Percentiles rank a stretch among this genome's conserved stretches.
These are phyloP conservation scores for Candida khao-thaluensis DNA, from an alignment of 805 yeast genomes.

Conservation along the genomic window DNA sequence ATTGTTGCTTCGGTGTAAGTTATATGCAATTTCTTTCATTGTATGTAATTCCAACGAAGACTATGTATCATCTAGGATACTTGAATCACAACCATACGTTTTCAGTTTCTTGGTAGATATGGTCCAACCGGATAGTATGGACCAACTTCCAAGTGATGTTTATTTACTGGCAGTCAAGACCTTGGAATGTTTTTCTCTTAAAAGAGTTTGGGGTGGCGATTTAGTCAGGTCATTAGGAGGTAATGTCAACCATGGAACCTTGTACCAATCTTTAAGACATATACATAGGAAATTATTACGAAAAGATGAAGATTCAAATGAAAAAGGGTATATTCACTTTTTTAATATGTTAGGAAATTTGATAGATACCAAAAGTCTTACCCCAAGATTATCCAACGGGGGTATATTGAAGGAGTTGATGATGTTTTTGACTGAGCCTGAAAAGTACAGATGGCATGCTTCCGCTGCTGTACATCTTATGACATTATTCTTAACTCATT, in stretches of 20 bases:
- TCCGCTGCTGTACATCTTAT: slow-evolving; percentile 64
- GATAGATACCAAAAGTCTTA: slow-evolving; percentile 53
- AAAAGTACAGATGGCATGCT: slow-evolving; percentile 53
- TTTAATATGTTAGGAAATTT: slow-evolving; percentile 65
- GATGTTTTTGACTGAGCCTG: slow-evolving; percentile 54
- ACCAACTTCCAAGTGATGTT: slow-evolving; percentile 48
- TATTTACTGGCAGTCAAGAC: slow-evolving; percentile 63
- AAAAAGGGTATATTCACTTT: slow-evolving; percentile 50
- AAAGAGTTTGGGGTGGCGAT: slow-evolving; percentile 72
- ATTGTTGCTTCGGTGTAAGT: slow-evolving; percentile 60
- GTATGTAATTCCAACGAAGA: slow-evolving; percentile 57
- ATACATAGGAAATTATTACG: slow-evolving; percentile 52
- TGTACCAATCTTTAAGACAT: slow-evolving; percentile 68
- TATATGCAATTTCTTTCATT: slow-evolving; percentile 64
- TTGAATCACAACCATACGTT: slow-evolving; percentile 69
- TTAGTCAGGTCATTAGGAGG: slow-evolving; percentile 77
- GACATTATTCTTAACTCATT: slow-evolving; percentile 43
- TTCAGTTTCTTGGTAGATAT: slow-evolving; percentile 69
- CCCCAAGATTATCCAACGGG: slow-evolving; percentile 63
- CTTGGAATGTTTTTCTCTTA: slow-evolving; percentile 65
- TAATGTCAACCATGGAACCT: slow-evolving; percentile 79
- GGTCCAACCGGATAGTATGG: slow-evolving; percentile 60
- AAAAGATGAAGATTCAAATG: slow-evolving; percentile 32
- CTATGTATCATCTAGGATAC: slow-evolving; percentile 60
- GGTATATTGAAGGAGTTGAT: slow-evolving; percentile 69